Percentiles rank a stretch among this genome's conserved stretches.
phyloP scores from a whole-genome alignment of 768 basidiomycete species.

The Naematelia encephala region DNA sequence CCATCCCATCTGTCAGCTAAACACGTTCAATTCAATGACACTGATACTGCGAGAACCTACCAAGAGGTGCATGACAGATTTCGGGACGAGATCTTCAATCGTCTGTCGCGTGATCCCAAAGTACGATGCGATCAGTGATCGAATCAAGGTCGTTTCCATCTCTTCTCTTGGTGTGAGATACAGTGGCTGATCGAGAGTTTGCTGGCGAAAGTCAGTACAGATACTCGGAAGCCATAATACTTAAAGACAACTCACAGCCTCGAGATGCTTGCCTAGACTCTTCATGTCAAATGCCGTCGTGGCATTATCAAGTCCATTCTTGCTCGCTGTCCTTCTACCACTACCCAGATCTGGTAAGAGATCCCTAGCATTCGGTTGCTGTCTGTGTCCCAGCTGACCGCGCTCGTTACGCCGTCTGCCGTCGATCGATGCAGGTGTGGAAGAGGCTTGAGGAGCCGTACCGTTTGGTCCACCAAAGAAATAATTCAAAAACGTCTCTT shows the following conservation, averaged over 20 bases:
- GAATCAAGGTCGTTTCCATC: conserved; percentile 93
- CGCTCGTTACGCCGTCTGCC: not conserved
- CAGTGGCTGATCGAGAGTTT: conserved; percentile 59
- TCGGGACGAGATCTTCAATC: conserved; percentile 94
- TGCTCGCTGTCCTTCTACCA: conserved; percentile 29
- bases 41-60: too few species aligned
- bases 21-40: too few species aligned
- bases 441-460: not conserved
- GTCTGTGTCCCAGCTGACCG: not conserved
- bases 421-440: conserved; percentile 14
- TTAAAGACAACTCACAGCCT: conserved; percentile 77
- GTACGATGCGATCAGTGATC: conserved; percentile 90
- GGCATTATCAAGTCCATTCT: conserved; percentile 62
- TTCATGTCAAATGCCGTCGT: conserved; percentile 97
- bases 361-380: conserved; percentile 19
- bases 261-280: conserved; percentile 93
- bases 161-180: conserved; percentile 79
- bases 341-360: conserved; percentile 46
- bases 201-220: conserved; percentile 46
- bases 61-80: conserved; percentile 85
- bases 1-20: conserved; percentile 52
- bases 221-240: too few species aligned
- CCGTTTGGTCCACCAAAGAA: conserved; percentile 74
- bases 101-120: conserved; percentile 94
- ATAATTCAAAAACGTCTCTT: conserved; percentile 93